Base-by-base conservation (phyloP, 192 early-diverging fungal species). In the Gamsiella multidivaricata region DNA sequence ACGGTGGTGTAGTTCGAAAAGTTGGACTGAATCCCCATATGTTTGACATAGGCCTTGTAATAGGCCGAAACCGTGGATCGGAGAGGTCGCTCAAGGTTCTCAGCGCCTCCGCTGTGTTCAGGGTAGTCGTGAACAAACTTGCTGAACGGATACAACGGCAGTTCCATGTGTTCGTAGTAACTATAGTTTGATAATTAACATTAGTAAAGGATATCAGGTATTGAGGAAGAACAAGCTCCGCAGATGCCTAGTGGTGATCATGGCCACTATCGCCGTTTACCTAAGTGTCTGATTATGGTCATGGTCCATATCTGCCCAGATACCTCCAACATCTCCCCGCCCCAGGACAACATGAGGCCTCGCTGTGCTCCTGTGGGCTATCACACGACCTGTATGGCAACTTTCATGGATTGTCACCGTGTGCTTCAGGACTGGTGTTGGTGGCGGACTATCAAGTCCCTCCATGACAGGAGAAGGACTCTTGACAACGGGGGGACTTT, bases 271-370 rank as follows among this genome's bases (percentile, higher is more conserved):
- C 25, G n/a, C n/a, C n/a, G n/a, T n/a, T n/a, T 78, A 78, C 74
- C 74, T 78, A 14, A 78, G 74, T 15, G 74, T 78, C 37, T 69
- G 66, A 31, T 78, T 78, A 51, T 67, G 64, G 20, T 78, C 74
- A 0, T 64, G 36, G 2, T 59, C 74, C 65, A 78, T 63, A 14
- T 78, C 74, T 18, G 74, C 74, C 74, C 74, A 78, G 11, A 78
- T 78, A 2, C 74, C 74, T 5, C 74, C 74, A 26, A 69, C 61
- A 10, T 68, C 46, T 17, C 74, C 74, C 15, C 74, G 65, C 1
- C 74, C 74, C n/a, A 78, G 25, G 2, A 78, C 74, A 9, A 78
- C 26, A 34, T 78, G 74, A 22, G 74, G 41, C 28, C 74, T 61
- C 23, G 58, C 43, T 5, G 65, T 76, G 0, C 56, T 51, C 15